phyloP scores from a whole-genome alignment of 1,284 basidiomycete species.

The Flammula alnicola region DNA sequence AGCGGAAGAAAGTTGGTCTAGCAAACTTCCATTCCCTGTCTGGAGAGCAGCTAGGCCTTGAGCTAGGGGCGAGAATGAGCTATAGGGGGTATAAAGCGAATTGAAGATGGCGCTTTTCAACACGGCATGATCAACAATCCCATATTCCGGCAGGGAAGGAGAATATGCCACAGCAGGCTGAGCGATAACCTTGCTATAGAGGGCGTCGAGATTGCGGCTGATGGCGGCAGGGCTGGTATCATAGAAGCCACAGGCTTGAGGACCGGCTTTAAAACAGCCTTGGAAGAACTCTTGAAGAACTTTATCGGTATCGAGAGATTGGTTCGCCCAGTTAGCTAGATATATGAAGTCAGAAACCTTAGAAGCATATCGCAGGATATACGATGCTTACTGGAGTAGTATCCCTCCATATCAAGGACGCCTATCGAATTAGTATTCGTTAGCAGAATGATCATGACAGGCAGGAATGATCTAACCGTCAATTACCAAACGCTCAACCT shows the following conservation, averaged over 20 bases:
- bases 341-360: too few relatives aligned
- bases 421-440: conserved; percentile 16
- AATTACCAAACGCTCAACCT: conserved; percentile 40
- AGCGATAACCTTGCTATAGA: conserved; percentile 22
- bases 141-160: conserved; percentile 20
- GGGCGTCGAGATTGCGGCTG: conserved; percentile 22
- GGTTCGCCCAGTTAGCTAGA: conserved; percentile 28
- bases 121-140: conserved; percentile 30
- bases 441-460: background rate
- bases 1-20: conserved; percentile 24
- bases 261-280: conserved; percentile 40
- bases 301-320: conserved; percentile 30
- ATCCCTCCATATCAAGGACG: conserved; percentile 40
- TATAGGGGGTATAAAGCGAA: conserved; percentile 39
- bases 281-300: conserved; percentile 38
- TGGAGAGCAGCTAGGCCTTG: conserved; percentile 40
- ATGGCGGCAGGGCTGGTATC: conserved; percentile 33
- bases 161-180: conserved; percentile 32
- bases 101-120: conserved; percentile 34
- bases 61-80: conserved; percentile 35
- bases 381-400: conserved; percentile 25
- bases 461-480: conserved; percentile 28
- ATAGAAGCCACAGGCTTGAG: conserved; percentile 40
- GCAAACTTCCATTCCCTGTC: conserved; percentile 32
- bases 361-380: background rate